Evolutionary conservation across 805 yeast species (phyloP).

Genomic region (Isabelozyma gotoi): DNA sequence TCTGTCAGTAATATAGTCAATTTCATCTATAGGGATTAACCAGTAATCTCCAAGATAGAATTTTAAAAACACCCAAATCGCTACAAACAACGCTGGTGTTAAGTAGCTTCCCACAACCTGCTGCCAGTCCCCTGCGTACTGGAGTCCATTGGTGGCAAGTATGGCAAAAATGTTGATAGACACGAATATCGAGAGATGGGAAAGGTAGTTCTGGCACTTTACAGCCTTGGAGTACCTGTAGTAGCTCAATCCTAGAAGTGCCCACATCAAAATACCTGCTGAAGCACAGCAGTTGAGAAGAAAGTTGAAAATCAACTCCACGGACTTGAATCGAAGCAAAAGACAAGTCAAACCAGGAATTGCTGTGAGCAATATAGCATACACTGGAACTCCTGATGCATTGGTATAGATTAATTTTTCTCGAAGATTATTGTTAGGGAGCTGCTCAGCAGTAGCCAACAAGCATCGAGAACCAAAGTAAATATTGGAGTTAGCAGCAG

Average conservation of each 20-base stretch:
- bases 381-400: conserved; percentile 14
- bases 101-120: conserved; percentile 1
- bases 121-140: conserved; percentile 6
- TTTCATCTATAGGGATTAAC: neutral
- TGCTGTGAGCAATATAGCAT: conserved; percentile 17
- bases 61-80: neutral
- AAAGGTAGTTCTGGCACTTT: neutral
- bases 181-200: neutral
- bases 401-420: conserved; percentile 3
- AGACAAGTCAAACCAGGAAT: conserved; percentile 19
- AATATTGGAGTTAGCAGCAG: conserved; percentile 29
- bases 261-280: conserved; percentile 29
- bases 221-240: conserved; percentile 5
- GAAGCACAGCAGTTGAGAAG: conserved; percentile 21
- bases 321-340: conserved; percentile 14
- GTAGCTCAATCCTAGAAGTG: conserved; percentile 16
- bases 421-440: neutral
- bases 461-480: conserved; percentile 25
- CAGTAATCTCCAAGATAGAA: neutral
- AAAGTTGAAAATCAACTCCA: conserved; percentile 13
- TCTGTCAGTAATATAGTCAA: neutral
- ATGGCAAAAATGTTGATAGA: neutral
- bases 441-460: conserved; percentile 13
- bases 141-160: conserved; percentile 5
- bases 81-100: neutral